A percentile compares a stretch with the other conserved stretches of the same genome.
phyloP scores from a whole-genome alignment of 2,329 filamentous ascomycete species.

The Neocucurbitaria cava region DNA sequence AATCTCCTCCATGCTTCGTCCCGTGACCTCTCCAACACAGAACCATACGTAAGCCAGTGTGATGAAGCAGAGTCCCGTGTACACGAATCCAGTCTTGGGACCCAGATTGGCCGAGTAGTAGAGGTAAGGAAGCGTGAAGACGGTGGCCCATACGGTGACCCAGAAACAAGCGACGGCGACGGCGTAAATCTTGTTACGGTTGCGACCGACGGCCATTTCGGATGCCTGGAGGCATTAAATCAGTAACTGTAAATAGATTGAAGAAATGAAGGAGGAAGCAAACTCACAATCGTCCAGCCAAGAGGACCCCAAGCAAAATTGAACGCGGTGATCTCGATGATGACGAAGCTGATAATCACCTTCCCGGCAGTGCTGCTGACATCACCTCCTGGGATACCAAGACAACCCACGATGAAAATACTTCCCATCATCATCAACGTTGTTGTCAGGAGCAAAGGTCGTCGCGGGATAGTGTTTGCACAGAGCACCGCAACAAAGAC shows the following conservation, averaged over 20 bases:
- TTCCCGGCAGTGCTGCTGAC: background rate
- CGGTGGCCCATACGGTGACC: background rate
- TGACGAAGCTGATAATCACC: background rate
- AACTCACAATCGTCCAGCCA: background rate
- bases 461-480: background rate
- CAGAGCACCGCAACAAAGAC: background rate
- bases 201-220: background rate
- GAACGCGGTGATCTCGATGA: background rate
- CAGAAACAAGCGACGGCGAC: background rate
- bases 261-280: too few relatives aligned
- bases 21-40: background rate
- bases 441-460: background rate
- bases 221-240: background rate
- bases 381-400: background rate
- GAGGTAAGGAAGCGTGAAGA: background rate
- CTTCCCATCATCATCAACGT: background rate
- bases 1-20: background rate
- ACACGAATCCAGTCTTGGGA: background rate
- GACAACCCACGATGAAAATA: background rate
- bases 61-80: background rate
- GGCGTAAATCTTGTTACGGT: background rate
- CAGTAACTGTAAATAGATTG: too few relatives aligned
- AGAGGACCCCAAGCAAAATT: background rate
- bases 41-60: background rate
- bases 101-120: background rate